Evolutionary conservation across 2,329 filamentous ascomycete genomes (phyloP), one percentile per base, ranked within the genome.

Genomic region (Scedosporium boydii): DNA sequence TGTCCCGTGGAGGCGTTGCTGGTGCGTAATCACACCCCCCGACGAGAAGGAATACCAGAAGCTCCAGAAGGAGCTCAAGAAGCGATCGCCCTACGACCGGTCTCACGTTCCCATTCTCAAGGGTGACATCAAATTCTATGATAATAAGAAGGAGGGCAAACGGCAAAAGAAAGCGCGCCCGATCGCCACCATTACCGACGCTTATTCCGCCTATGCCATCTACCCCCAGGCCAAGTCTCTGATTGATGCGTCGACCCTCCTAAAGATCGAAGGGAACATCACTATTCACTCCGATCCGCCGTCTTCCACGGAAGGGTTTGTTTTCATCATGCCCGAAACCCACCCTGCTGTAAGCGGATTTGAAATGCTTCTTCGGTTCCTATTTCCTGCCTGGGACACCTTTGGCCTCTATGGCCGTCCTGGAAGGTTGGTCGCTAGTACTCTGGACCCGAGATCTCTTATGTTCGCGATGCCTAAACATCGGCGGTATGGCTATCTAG

Each of bases 391-490:
- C 0, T 99, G 91, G 80, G 95, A 99, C 72, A 91, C 91, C 0
- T 99, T 97, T 73, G 86, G 83, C 46, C 80, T 99, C 1, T 99
- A 99, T 69, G 95, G 95, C 29, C 88, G 95, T 23, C 95, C 95
- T 0, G 89, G 85, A 29, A 87, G 91, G 65, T 80, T 99, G 55
- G 87, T 96, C 41, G 91, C 95, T 2, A 96, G 96, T 70, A 88
- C 90, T 0, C 83, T 93, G 55, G 93, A 98, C 74, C 81, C 90
- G 3, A 86, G 91, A 56, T 96, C 95, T 63, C 81, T 99, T 66
- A 99, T 99, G 95, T 99, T 98, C 73, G 95, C 93, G 5, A 96
- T 99, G 87, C 93, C 95, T 0, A 91, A 90, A 68, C 87, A 95
- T 68, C 86, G 87, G 61, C 84, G 90, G 66, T 96, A 96, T 69